A percentile compares a stretch with the other conserved stretches of the same genome.
Evolutionary conservation across 352 stramenopile species (phyloP).

Genomic region (Globisporangium sylvaticum): DNA sequence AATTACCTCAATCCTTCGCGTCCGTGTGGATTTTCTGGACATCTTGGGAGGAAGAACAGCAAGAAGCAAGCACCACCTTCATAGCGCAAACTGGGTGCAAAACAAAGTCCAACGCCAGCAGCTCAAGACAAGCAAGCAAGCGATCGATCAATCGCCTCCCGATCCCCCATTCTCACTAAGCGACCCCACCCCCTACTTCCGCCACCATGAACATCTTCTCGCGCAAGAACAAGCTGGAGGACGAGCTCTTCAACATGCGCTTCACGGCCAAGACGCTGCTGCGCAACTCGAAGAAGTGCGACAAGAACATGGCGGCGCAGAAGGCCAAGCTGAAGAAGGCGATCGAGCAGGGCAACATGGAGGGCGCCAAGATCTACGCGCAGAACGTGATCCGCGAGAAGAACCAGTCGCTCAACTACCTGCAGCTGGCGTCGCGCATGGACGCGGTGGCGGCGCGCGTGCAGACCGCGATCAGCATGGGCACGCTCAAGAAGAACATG

Average conservation of each 20-base stretch:
- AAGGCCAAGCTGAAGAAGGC: conserved; percentile 97
- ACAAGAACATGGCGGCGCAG: conserved; percentile 95
- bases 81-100: not conserved
- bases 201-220: conserved; percentile 77
- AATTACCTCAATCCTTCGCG: too few species aligned
- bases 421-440: conserved; percentile 94
- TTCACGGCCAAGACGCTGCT: conserved; percentile 89
- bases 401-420: conserved; percentile 92
- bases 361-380: conserved; percentile 97
- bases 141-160: not conserved
- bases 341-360: conserved; percentile 95
- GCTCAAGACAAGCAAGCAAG: not conserved
- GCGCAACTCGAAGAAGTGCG: conserved; percentile 95
- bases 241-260: conserved; percentile 90
- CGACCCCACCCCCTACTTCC: not conserved
- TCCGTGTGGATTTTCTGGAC: not conserved
- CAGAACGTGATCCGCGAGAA: conserved; percentile 87
- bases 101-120: not conserved
- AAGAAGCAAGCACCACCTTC: not conserved
- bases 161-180: not conserved
- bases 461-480: conserved; percentile 96
- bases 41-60: not conserved
- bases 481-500: conserved; percentile 94
- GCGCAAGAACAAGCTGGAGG: conserved; percentile 80
- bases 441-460: conserved; percentile 95